Base-by-base conservation (phyloP, 768 basidiomycete genomes). In the Exidia glandulosa region DNA sequence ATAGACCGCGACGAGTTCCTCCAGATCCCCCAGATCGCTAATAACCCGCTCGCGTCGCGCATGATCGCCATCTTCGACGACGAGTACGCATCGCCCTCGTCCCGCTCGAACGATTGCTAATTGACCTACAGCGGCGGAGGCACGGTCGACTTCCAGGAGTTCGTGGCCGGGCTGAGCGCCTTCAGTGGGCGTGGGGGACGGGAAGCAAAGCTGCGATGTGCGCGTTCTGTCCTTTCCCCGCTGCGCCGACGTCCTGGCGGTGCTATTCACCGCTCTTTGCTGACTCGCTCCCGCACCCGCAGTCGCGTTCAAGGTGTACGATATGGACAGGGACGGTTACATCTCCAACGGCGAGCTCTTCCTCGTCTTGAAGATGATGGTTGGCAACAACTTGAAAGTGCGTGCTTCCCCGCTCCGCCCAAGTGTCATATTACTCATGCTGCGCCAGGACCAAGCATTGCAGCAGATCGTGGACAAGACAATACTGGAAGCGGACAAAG, bases 21-120 rank as follows among this genome's bases (percentile, higher is more conserved):
- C 62, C 93, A 94, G 78, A 96, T 99, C 80, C 96, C 96, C 0
- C 93, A 95, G 77, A 98, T 98, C 67, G 95, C 95, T 25, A 94
- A 91, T 60, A 99, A 98, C 73, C 96, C 96, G 0, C 77, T 99
- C 55, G 93, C 96, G 57, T 89, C 88, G 58, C 84, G 96, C 61
- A 93, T 99, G 94, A 98, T 99, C 68, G 96, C 96, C 57, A 98
- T 99, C 69, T 99, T 99, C 68, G 96, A 99, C 69, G 92, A 97
- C 75, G 94, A 98, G 95, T 98, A 66, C 74, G 1, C 31, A 3
- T 57, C 27, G 29, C 25, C 23, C 5, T 41, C 48, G 32, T 27
- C 25, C 14, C 27, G 31, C 32, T 50, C 3, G 36, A 59, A 7
- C 12, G 25, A 47, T 57, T 31, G 6, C 7, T n/a, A 16, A 37